These are phyloP conservation scores for Chytriomyces sp. DNA, from an alignment of 192 early-diverging fungal genomes.

Conservation along the genomic window DNA sequence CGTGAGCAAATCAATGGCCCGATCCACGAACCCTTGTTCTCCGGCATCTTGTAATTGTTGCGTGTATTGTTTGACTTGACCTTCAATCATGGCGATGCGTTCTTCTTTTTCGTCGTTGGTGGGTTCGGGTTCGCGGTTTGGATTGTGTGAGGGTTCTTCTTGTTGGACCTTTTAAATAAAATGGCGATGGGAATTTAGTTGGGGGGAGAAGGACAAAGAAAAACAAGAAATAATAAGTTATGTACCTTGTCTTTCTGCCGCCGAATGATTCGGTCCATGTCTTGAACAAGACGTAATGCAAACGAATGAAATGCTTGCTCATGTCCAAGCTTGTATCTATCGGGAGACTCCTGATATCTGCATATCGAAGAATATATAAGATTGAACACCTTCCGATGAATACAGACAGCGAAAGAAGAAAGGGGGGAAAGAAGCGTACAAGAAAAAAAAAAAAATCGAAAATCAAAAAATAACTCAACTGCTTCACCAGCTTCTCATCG, in stretches of 20 bases:
- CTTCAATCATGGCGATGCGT: slow-evolving; percentile 78
- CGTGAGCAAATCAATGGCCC: slow-evolving; percentile 67
- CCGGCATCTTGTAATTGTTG: slow-evolving; percentile 71
- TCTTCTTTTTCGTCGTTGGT: slow-evolving; percentile 81
- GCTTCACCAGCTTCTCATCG: slow-evolving; percentile 75
- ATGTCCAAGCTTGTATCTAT: slow-evolving; percentile 72
- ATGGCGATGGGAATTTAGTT: background rate
- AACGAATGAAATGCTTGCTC: slow-evolving; percentile 75
- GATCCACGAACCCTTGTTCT: slow-evolving; percentile 74
- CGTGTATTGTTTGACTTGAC: slow-evolving; percentile 70
- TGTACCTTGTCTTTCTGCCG: slow-evolving; percentile 73
- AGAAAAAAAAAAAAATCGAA: background rate
- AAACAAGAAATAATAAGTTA: too few species aligned
- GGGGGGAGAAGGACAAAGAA: too few species aligned
- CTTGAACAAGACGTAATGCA: slow-evolving; percentile 65
- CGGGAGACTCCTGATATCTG: slow-evolving; percentile 67
- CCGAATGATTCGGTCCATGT: slow-evolving; percentile 74
- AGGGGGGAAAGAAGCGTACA: background rate
- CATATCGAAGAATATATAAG: background rate
- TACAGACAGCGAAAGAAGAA: background rate
- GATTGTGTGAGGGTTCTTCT: slow-evolving; percentile 31
- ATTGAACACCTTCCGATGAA: background rate
- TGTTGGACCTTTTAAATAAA: background rate
- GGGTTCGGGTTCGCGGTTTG: slow-evolving; percentile 41
- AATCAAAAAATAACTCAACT: slow-evolving; percentile 39